Base-by-base conservation (phyloP, 2,329 filamentous ascomycete species). In the Cladosporium sp. region DNA sequence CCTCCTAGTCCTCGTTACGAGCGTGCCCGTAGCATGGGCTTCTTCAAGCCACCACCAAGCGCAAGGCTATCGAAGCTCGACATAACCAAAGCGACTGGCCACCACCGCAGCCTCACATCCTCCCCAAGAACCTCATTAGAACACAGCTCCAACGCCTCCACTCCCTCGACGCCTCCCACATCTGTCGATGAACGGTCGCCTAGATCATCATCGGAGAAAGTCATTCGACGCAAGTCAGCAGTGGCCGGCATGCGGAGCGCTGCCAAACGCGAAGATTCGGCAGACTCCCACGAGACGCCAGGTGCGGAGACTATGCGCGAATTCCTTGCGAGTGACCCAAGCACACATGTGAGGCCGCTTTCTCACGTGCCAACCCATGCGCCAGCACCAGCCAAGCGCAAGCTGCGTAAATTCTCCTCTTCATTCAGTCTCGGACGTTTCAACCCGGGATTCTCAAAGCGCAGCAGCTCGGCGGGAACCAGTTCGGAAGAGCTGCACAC, bases 341-440 rank as follows among this genome's bases (percentile, higher is more conserved):
- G 35, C 18, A 44, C 50, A 21, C 23, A 31, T 35, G 37, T 16
- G 5, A 59, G 23, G n/a, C 61, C 61, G 5, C 6, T 62, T 26
- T 52, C 59, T 31, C 23, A 52, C n/a, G 21, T 52, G 18, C 59
- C 59, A 2, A 23, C 23, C 16, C 29, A 50, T 7, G 44, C n/a
- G 23, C 10, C 28, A 29, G 33, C 46, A n/a, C 49, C 49, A 26
- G 18, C 23, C 49, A 50, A 53, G 21, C 61, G 61, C 50, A 63
- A 56, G 31, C 69, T 70, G 49, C 68, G 67, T 57, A 72, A 69
- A 60, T 67, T 73, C 50, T 69, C 67, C 14, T 70, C 70, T 31
- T 70, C 67, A 6, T 66, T 73, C 65, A 63, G 65, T 56, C 67
- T 71, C 28, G 69, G 67, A 61, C 57, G 66, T 35, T 68, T 72